phyloP scores from a whole-genome alignment of 306 rosid species.

The Vigna hirtella region DNA sequence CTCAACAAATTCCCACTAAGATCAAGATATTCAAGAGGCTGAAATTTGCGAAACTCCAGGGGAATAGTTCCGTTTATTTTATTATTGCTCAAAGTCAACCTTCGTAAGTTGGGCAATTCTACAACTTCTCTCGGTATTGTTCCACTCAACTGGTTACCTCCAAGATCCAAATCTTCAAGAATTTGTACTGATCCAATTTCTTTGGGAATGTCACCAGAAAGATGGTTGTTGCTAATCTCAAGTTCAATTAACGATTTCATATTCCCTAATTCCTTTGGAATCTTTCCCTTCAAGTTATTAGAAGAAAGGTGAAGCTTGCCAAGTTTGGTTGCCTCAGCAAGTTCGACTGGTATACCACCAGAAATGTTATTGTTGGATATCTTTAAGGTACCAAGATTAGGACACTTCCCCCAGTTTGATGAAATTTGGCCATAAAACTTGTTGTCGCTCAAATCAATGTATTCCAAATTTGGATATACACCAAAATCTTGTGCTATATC shows the following conservation, averaged over 20 bases:
- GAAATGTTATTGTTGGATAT: conserved; percentile 40
- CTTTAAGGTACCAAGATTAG: neutral
- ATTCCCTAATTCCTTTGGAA: conserved; percentile 46
- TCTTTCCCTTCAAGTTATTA: conserved; percentile 27
- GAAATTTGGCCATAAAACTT: conserved; percentile 43
- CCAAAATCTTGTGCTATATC: conserved; percentile 48
- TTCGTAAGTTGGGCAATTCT: neutral
- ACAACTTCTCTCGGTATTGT: conserved; percentile 20
- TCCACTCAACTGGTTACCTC: conserved; percentile 36
- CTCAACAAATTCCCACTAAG: conserved; percentile 45
- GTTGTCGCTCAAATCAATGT: conserved; percentile 44
- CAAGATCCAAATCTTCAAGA: conserved; percentile 11
- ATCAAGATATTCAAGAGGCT: conserved; percentile 48
- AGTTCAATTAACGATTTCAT: neutral
- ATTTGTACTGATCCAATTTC: conserved; percentile 18
- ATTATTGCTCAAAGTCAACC: conserved; percentile 37
- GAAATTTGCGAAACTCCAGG: neutral
- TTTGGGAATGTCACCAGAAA: conserved; percentile 26
- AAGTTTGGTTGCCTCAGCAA: neutral
- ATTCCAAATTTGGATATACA: conserved; percentile 36
- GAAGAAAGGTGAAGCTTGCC: conserved; percentile 42
- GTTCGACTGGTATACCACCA: conserved; percentile 25
- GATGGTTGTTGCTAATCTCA: conserved; percentile 14
- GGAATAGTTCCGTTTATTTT: conserved; percentile 32
- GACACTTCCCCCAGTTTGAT: conserved; percentile 37